Percentiles rank a stretch among this genome's conserved stretches.
Conservation (phyloP, 441 rosid species). For the Arabidopsis lyrata region DNA sequence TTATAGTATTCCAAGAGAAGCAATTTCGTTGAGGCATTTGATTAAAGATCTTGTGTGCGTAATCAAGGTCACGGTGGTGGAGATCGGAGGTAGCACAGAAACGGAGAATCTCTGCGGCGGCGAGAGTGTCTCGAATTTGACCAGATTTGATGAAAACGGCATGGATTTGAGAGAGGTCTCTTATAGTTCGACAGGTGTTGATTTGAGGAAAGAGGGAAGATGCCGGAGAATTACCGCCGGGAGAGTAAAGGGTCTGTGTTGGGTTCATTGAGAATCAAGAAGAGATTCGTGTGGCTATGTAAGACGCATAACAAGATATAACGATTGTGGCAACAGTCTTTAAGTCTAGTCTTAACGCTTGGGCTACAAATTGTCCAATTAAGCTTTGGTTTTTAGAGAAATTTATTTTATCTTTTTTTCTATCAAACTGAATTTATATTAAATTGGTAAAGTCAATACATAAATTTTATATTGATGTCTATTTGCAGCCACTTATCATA, state of each 20-base stretch:
- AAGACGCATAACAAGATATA: constrained; percentile 20
- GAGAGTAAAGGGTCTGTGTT: constrained; percentile 26
- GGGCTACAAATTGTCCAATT: too few relatives aligned
- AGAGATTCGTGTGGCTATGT: constrained; percentile 38
- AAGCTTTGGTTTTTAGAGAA: too few relatives aligned
- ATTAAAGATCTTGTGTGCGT: constrained; percentile 55
- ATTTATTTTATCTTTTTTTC: too few relatives aligned
- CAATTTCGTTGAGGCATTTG: constrained; percentile 61
- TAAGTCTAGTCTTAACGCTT: too few relatives aligned
- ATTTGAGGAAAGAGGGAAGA: constrained; percentile 66
- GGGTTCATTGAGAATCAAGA: constrained; percentile 35
- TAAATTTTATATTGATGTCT: constrained; percentile 5
- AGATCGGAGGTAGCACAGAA: constrained; percentile 52
- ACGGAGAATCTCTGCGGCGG: constrained; percentile 70
- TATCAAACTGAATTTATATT: too few relatives aligned
- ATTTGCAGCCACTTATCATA: constrained; percentile 9
- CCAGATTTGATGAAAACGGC: constrained; percentile 71
- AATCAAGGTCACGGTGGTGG: constrained; percentile 49
- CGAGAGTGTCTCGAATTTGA: constrained; percentile 63
- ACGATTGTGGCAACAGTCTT: not conserved
- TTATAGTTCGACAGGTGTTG: constrained; percentile 54
- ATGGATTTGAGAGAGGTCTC: constrained; percentile 64
- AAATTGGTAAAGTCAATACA: too few relatives aligned
- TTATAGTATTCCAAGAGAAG: constrained; percentile 79
- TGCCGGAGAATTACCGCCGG: constrained; percentile 31